Evolutionary conservation across 139 green algal genomes (phyloP).

Genomic region (Volvox reticuliferus): DNA sequence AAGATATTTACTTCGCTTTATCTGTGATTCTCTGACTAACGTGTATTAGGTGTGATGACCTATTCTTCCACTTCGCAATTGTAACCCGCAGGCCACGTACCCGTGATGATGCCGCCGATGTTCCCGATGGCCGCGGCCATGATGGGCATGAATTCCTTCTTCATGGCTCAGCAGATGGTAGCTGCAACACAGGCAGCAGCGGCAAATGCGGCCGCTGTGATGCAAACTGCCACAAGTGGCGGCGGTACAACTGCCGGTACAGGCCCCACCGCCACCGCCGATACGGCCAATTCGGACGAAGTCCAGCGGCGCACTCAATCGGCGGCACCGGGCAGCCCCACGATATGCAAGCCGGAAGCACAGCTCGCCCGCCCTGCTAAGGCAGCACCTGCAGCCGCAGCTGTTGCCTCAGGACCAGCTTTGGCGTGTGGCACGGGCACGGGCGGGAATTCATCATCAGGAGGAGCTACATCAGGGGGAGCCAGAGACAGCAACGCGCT

Average conservation of each 20-base stretch:
- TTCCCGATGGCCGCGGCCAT: slow-evolving; percentile 26
- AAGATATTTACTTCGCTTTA: too few relatives aligned
- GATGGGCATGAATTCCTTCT: slow-evolving; percentile 18
- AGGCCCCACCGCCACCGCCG: not conserved
- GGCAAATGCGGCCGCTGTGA: not conserved
- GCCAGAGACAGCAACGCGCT: not conserved
- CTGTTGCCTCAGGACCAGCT: not conserved
- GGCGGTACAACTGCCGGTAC: slow-evolving; percentile 19
- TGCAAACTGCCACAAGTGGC: slow-evolving; percentile 10
- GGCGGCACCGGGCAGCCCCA: not conserved
- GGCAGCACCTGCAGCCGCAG: not conserved
- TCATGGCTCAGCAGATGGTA: slow-evolving; percentile 42
- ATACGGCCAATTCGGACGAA: slow-evolving; percentile 14
- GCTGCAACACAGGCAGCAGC: slow-evolving; percentile 8
- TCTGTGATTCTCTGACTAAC: too few relatives aligned
- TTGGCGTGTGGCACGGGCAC: not conserved
- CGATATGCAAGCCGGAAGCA: not conserved
- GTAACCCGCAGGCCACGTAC: not conserved
- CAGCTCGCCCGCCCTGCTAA: not conserved
- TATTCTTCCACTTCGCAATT: too few relatives aligned
- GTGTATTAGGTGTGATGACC: too few relatives aligned
- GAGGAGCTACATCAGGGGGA: not conserved
- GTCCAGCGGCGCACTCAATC: not conserved
- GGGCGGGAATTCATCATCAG: not conserved
- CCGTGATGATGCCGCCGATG: slow-evolving; percentile 40